These are phyloP conservation scores for Diaporthe sp. DNA, from an alignment of 2,329 filamentous ascomycete genomes.

Conservation along the genomic window DNA sequence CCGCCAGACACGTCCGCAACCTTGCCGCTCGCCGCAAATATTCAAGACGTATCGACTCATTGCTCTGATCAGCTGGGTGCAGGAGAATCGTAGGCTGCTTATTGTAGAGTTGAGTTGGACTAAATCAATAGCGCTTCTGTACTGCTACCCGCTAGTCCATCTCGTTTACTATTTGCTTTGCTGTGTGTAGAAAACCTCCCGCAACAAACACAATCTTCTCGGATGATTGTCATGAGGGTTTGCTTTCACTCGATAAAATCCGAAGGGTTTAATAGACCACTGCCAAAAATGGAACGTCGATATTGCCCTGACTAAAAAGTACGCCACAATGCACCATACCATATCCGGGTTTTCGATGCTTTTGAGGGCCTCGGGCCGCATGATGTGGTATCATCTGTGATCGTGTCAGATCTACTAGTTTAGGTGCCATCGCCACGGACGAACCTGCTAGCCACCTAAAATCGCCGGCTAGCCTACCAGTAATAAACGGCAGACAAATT, in stretches of 20 bases:
- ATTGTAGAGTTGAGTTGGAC: too few species aligned
- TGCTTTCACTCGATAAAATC: not conserved
- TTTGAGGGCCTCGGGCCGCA: conserved; percentile 6
- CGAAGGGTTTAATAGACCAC: not conserved
- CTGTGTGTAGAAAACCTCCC: too few species aligned
- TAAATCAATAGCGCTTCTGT: too few species aligned
- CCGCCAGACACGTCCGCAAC: too few species aligned
- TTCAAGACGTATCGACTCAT: too few species aligned
- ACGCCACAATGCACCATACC: not conserved
- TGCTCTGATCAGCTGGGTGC: too few species aligned
- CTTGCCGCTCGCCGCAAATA: too few species aligned
- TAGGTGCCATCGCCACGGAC: conserved; percentile 19
- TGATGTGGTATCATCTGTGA: conserved; percentile 16
- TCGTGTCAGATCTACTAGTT: conserved; percentile 26
- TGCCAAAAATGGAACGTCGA: not conserved
- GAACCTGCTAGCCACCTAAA: not conserved
- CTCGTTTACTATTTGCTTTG: not conserved
- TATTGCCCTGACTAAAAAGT: not conserved
- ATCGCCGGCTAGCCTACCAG: conserved; percentile 7
- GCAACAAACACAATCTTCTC: not conserved
- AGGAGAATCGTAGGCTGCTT: too few species aligned
- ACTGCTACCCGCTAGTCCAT: too few species aligned
- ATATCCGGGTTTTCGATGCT: not conserved
- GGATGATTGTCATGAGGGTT: too few species aligned
- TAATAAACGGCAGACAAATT: conserved; percentile 17